These are phyloP conservation scores for Sonneratia alba DNA, from an alignment of 345 rosid species.

Conservation along the genomic window DNA sequence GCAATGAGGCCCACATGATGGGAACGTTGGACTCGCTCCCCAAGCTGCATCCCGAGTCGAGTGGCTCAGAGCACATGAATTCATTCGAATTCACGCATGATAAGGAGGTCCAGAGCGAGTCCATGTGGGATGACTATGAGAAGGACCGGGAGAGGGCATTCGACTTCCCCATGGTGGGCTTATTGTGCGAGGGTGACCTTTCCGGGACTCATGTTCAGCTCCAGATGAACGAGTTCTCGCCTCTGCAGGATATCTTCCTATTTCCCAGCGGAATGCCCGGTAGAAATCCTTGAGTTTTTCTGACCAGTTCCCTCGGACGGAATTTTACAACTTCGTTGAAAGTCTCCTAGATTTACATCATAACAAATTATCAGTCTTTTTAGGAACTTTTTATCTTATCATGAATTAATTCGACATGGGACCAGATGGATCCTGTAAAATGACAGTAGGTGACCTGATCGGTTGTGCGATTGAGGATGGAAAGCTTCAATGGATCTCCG, in stretches of 20 bases:
- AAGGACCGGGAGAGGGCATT: constrained; percentile 15
- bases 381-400: not conserved
- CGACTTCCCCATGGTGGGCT: constrained; percentile 19
- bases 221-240: constrained; percentile 29
- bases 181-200: constrained; percentile 41
- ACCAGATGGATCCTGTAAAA: not conserved
- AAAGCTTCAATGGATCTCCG: not conserved
- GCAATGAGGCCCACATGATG: constrained; percentile 13
- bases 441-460: not conserved
- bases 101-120: constrained; percentile 49
- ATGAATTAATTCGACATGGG: not conserved
- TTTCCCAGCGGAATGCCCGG: not conserved
- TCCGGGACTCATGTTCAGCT: constrained; percentile 32
- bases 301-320: not conserved
- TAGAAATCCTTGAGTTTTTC: constrained; percentile 7
- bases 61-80: constrained; percentile 56
- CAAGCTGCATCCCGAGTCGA: constrained; percentile 35
- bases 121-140: constrained; percentile 30
- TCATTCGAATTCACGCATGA: constrained; percentile 43
- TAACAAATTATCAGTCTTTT: not conserved
- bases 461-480: not conserved
- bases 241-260: constrained; percentile 31
- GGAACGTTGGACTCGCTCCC: constrained; percentile 42
- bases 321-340: not conserved
- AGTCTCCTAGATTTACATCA: not conserved